Percentiles rank a stretch among this genome's conserved stretches.
phyloP scores from a whole-genome alignment of 1,284 basidiomycete species.

The Coniophora puteana region DNA sequence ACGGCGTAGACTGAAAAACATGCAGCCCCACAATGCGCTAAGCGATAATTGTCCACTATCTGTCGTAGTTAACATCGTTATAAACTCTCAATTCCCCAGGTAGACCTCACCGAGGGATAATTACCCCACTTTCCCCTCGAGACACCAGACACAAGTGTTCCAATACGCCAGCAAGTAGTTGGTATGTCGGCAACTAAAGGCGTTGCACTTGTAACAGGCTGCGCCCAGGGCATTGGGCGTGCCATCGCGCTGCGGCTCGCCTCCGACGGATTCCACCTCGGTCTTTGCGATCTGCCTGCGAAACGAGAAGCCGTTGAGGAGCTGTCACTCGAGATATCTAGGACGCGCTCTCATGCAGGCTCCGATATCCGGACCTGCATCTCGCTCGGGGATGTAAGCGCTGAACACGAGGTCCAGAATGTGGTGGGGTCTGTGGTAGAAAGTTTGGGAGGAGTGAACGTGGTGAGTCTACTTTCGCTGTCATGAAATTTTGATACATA shows the following conservation, averaged over 20 bases:
- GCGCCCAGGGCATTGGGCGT: conserved; percentile 26
- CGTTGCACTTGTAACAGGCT: conserved; percentile 27
- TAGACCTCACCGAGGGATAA: too few species aligned
- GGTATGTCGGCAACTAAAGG: too few species aligned
- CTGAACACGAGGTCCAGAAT: conserved; percentile 32
- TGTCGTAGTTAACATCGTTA: too few species aligned
- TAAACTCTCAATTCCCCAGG: too few species aligned
- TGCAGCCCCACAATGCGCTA: too few species aligned
- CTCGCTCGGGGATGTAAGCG: conserved; percentile 29
- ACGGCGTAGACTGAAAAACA: too few species aligned
- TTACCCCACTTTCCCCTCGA: too few species aligned
- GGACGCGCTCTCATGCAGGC: too few species aligned
- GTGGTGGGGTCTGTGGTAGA: conserved; percentile 29
- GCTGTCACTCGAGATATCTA: conserved; percentile 26
- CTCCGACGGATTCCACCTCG: conserved; percentile 27
- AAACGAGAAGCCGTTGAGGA: conserved; percentile 16
- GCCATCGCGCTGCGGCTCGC: conserved; percentile 26
- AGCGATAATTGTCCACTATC: too few species aligned
- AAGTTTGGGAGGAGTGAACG: conserved; percentile 32
- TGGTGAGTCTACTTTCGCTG: conserved; percentile 25
- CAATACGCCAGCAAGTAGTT: too few species aligned
- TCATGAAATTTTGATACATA: neutral
- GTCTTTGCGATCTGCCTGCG: conserved; percentile 20
- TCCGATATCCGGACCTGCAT: conserved; percentile 19
- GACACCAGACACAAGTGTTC: too few species aligned